These are phyloP conservation scores for Oryza meyeriana DNA, from an alignment of 176 grass and related monocot species.

Conservation along the genomic window DNA sequence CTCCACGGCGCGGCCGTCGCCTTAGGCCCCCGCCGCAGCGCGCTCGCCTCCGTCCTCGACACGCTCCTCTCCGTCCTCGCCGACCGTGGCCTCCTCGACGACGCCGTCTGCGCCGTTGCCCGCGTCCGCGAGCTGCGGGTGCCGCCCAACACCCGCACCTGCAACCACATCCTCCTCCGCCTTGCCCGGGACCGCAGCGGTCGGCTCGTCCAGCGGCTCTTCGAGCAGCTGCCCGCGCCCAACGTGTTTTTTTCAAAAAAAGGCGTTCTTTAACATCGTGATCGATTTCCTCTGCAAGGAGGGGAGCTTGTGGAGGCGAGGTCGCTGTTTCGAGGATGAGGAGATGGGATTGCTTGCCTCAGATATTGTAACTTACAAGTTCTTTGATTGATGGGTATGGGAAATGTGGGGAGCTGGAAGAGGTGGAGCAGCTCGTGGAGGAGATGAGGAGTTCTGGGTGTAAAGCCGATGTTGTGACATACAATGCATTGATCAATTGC, in stretches of 20 bases:
- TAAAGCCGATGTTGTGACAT: conserved; percentile 73
- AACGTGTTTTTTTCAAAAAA: conserved; percentile 90
- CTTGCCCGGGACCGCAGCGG: conserved; percentile 42
- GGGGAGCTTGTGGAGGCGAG: conserved; percentile 57
- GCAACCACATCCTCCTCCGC: conserved; percentile 81
- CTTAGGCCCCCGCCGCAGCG: conserved; percentile 35
- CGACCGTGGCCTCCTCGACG: conserved; percentile 44
- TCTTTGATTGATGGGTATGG: conserved; percentile 91
- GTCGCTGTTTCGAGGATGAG: conserved; percentile 64
- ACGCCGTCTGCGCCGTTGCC: conserved; percentile 50
- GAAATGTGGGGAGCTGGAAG: conserved; percentile 65
- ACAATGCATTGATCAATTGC: conserved; percentile 85
- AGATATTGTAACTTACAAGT: conserved; percentile 77
- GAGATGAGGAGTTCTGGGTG: conserved; percentile 65
- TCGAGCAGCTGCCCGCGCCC: conserved; percentile 53
- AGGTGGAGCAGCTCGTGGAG: conserved; percentile 51
- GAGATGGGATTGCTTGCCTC: conserved; percentile 66
- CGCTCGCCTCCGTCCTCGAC: conserved; percentile 39
- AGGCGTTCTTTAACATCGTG: conserved; percentile 91
- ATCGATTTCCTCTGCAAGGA: conserved; percentile 93
- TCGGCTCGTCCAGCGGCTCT: conserved; percentile 43
- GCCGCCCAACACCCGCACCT: conserved; percentile 75
- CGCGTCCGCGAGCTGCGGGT: conserved; percentile 58
- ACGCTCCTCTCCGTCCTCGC: conserved; percentile 48
- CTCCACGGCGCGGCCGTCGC: conserved; percentile 36